Evolutionary conservation across 108 stramenopile species (phyloP).

Genomic region (Pseudonitzschia pungens): DNA sequence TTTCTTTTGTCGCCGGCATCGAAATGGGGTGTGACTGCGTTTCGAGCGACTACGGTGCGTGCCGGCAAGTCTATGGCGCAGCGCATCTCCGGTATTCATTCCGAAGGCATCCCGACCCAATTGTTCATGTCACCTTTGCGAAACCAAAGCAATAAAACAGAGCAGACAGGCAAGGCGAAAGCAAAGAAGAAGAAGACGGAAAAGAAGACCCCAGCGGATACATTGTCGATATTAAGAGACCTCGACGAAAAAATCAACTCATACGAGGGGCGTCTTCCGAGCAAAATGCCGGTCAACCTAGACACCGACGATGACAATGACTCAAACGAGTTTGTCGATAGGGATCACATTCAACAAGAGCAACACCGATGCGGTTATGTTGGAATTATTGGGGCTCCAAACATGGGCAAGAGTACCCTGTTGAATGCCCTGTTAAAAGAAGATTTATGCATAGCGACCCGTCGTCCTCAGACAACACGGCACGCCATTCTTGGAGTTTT

Average conservation of each 20-base stretch:
- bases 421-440: slow-evolving; percentile 81
- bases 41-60: neutral
- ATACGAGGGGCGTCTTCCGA: slow-evolving; percentile 35
- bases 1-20: neutral
- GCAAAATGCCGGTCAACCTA: neutral
- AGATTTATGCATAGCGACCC: slow-evolving; percentile 76
- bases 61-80: neutral
- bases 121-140: neutral
- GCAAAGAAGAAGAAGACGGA: slow-evolving; percentile 4
- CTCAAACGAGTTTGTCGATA: neutral
- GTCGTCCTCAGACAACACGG: slow-evolving; percentile 89
- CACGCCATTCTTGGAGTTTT: slow-evolving; percentile 87
- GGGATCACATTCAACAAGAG: neutral
- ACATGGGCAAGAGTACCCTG: slow-evolving; percentile 92
- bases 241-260: slow-evolving; percentile 26
- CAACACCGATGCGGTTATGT: slow-evolving; percentile 69
- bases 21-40: neutral
- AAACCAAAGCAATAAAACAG: neutral
- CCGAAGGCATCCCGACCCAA: neutral
- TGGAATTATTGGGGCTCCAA: slow-evolving; percentile 80
- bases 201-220: slow-evolving; percentile 8
- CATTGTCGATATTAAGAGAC: slow-evolving; percentile 11
- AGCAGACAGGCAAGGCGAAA: neutral
- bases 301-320: neutral
- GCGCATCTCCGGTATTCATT: neutral